These are phyloP conservation scores for Trichoderma koningiopsis DNA, from an alignment of 2,329 filamentous ascomycete genomes.

Conservation along the genomic window DNA sequence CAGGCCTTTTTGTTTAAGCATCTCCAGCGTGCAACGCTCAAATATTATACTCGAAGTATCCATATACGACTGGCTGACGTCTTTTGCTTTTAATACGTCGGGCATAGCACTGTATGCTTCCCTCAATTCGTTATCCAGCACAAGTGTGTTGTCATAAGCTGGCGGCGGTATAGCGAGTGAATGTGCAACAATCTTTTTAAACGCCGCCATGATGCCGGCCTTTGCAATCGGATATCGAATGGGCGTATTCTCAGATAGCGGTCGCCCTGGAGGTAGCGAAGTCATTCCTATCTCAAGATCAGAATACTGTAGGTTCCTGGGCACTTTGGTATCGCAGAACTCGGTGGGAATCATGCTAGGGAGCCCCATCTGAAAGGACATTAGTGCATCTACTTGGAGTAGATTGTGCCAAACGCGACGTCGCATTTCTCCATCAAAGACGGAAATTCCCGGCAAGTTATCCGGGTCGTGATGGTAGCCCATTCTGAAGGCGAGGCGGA, in stretches of 20 bases:
- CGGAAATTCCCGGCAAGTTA: not conserved
- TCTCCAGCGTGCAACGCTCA: conserved; percentile 1
- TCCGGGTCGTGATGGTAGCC: conserved; percentile 11
- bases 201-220: conserved; percentile 5
- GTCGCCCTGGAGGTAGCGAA: not conserved
- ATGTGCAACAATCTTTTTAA: conserved; percentile 17
- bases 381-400: conserved; percentile 10
- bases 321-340: conserved; percentile 17
- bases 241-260: not conserved
- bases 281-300: conserved; percentile 3
- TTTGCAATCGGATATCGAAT: conserved; percentile 11
- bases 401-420: conserved; percentile 14
- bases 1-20: conserved; percentile 4
- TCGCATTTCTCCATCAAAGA: conserved; percentile 19
- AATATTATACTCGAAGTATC: conserved; percentile 7
- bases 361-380: conserved; percentile 14
- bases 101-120: not conserved
- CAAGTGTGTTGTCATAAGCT: not conserved
- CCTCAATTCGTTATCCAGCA: conserved; percentile 8
- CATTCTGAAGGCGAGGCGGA: conserved; percentile 15
- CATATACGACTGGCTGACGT: conserved; percentile 3
- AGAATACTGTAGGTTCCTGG: conserved; percentile 8
- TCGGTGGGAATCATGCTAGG: conserved; percentile 17
- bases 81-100: not conserved
- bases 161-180: not conserved